phyloP scores from a whole-genome alignment of 1,284 basidiomycete genomes.

The Boletus austroedulis region DNA sequence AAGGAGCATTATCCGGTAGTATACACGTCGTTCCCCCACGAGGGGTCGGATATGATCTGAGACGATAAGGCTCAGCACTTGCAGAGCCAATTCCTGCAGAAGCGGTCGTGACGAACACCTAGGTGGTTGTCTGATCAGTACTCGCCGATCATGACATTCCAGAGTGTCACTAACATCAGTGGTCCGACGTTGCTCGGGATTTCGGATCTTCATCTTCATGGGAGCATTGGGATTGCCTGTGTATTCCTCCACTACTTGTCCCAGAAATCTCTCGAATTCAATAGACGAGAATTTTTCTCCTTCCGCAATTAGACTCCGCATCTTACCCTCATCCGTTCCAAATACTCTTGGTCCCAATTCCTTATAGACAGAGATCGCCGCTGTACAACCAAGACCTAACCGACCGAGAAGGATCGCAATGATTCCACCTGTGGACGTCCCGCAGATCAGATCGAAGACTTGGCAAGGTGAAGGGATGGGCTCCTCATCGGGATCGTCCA shows the following conservation, averaged over 20 bases:
- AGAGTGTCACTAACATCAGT: not conserved
- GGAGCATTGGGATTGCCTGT: not conserved
- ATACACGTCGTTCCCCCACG: not conserved
- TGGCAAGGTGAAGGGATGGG: not conserved
- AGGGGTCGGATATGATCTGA: not conserved
- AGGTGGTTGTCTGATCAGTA: not conserved
- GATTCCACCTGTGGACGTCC: conserved; percentile 1
- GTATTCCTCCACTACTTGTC: not conserved
- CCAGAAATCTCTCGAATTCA: not conserved
- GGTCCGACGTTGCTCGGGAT: not conserved
- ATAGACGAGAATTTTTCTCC: too few relatives aligned
- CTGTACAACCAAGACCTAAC: not conserved
- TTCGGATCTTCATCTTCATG: not conserved
- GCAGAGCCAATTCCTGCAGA: not conserved
- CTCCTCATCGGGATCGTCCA: too few relatives aligned
- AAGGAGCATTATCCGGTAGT: not conserved
- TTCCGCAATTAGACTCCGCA: too few relatives aligned
- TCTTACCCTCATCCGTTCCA: too few relatives aligned
- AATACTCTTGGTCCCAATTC: not conserved
- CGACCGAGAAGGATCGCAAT: not conserved
- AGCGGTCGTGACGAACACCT: not conserved
- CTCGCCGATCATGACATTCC: too few relatives aligned
- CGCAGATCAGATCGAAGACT: not conserved
- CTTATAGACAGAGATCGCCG: not conserved
- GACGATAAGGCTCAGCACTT: not conserved